Conservation (phyloP, 371 early-diverging fungal genomes). For the Blastocladiella emersonii region DNA sequence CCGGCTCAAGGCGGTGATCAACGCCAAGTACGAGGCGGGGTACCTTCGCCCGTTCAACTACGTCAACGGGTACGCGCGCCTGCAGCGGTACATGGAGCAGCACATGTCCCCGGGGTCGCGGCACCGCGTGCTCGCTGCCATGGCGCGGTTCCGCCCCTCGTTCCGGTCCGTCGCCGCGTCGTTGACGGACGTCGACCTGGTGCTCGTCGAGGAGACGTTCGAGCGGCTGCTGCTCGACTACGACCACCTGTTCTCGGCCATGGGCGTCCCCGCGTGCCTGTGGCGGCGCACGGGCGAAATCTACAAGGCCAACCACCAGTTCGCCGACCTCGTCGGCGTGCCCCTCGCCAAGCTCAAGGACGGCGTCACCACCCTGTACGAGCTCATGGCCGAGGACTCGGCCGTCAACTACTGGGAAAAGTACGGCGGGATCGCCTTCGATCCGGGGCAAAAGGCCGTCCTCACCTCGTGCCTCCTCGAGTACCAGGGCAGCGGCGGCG, state of each 20-base stretch:
- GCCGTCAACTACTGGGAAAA: conserved; percentile 78
- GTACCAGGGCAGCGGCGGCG: conserved; percentile 17
- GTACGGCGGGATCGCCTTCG: conserved; percentile 80
- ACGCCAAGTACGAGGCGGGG: conserved; percentile 84
- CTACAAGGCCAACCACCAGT: conserved; percentile 84
- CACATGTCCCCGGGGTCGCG: conserved; percentile 60
- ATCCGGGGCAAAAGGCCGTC: conserved; percentile 87
- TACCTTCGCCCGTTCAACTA: conserved; percentile 86
- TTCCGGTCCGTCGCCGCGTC: conserved; percentile 70
- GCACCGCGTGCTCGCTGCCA: conserved; percentile 63
- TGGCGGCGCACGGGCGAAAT: conserved; percentile 94
- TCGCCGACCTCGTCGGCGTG: conserved; percentile 70
- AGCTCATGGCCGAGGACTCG: conserved; percentile 80
- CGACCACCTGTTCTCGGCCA: conserved; percentile 79
- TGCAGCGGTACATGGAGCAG: conserved; percentile 77
- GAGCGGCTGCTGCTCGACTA: conserved; percentile 83
- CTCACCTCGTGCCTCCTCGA: conserved; percentile 67
- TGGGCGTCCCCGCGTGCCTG: conserved; percentile 84
- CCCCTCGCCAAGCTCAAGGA: conserved; percentile 58
- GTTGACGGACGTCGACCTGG: conserved; percentile 81
- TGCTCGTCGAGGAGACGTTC: conserved; percentile 85
- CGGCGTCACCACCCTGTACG: conserved; percentile 69
- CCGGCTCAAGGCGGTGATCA: conserved; percentile 70
- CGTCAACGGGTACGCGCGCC: conserved; percentile 70
- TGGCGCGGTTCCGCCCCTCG: conserved; percentile 73